Base-by-base conservation (phyloP, 768 basidiomycete species). In the Scleroderma bovista region DNA sequence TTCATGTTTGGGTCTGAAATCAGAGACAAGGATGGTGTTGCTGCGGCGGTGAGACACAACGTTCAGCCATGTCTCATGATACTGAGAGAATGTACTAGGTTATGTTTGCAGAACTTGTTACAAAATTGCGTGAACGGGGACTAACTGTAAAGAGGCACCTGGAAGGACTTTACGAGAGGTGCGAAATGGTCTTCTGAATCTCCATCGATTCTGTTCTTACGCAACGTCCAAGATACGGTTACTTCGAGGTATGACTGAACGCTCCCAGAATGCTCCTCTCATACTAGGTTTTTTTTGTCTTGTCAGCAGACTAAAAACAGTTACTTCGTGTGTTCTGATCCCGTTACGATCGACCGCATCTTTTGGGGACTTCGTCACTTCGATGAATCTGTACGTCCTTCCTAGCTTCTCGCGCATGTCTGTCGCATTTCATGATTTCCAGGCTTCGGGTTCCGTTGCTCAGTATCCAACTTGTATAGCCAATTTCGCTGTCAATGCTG, bases 11-110 rank as follows among this genome's bases (percentile, higher is more conserved):
- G 88, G 23, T 71, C 78, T 13, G 72, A 81, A 23, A 79, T 93
- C 56, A 75, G 86, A 32, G 92, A 94, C 63, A 94, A 94, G 63
- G 92, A 94, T 61, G 92, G 92, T 2, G 80, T 94, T 46, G 78
- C 86, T 44, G 89, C 90, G 6, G 81, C 84, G 20, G 91, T 91
- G 57, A 57, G 66, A 59, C 2, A 4, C 8, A 8, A 52, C n/a
- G 11, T 19, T 24, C 15, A 16, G 45, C 8, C 6, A 17, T 40
- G 15, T 29, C 37, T 20, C 19, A 31, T 26, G 37, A 17, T 17
- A 17, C 31, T 34, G 17, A 60, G 57, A 16, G 58, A 19, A 9
- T 32, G 31, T 41, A 36, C 43, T 54, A 90, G 88, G 66, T 85
- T 15, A 64, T 73, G 42, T 91, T 90, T 60, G 84, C 80, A 2